phyloP scores from a whole-genome alignment of 192 early-diverging fungal genomes.

The Endogone sp. region DNA sequence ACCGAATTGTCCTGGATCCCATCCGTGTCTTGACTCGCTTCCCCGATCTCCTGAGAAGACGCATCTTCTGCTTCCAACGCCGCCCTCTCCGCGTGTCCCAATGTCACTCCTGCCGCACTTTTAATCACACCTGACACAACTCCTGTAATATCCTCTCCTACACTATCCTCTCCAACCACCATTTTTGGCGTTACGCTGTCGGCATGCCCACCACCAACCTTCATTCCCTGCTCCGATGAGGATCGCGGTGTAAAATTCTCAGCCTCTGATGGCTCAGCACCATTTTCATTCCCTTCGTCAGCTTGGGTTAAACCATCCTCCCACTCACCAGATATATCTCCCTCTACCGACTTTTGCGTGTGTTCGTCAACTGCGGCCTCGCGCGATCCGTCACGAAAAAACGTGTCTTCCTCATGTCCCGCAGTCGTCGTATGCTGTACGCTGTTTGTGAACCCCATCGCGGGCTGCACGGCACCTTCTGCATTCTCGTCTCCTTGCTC shows the following conservation, averaged over 20 bases:
- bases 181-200: no score
- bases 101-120: conserved; percentile 16
- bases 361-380: neutral
- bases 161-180: neutral
- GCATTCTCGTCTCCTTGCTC: neutral
- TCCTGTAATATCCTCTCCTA: neutral
- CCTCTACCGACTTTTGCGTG: neutral
- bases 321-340: neutral
- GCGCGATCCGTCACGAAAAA: neutral
- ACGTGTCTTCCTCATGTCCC: neutral
- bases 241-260: no score
- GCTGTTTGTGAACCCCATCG: no score
- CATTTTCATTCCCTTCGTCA: neutral
- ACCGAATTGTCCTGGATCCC: neutral
- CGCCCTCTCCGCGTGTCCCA: neutral
- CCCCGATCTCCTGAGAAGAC: neutral
- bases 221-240: no score
- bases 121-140: neutral
- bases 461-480: neutral
- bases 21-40: neutral
- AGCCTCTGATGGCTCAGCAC: neutral
- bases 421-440: no score
- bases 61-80: neutral
- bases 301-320: neutral
- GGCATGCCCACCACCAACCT: no score